A percentile compares a stretch with the other conserved stretches of the same genome.
These are phyloP conservation scores for Mucor circinelloides DNA, from an alignment of 371 early-diverging fungal genomes.

Conservation along the genomic window DNA sequence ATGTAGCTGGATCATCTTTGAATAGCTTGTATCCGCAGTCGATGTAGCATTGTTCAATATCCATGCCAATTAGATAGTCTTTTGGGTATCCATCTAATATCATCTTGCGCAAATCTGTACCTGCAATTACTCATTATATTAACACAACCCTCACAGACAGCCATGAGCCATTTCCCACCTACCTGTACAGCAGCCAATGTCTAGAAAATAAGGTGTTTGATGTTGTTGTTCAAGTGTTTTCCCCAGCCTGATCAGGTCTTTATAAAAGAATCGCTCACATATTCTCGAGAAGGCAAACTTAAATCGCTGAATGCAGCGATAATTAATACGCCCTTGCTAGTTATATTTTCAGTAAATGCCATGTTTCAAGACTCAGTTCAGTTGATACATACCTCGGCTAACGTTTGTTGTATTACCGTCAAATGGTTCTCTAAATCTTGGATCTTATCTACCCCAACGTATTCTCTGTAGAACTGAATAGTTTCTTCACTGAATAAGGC, in stretches of 20 bases:
- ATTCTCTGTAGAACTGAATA: constrained; percentile 27
- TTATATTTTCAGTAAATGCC: neutral
- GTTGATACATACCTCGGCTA: constrained; percentile 23
- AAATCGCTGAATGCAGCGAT: constrained; percentile 41
- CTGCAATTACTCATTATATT: constrained; percentile 9
- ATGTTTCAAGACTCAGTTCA: neutral
- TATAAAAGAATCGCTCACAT: constrained; percentile 41
- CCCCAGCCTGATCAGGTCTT: constrained; percentile 23
- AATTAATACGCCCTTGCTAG: constrained; percentile 26
- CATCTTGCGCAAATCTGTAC: constrained; percentile 45
- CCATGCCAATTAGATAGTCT: constrained; percentile 34
- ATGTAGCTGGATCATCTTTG: constrained; percentile 22
- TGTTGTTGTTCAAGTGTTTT: constrained; percentile 5
- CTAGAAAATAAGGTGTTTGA: constrained; percentile 31
- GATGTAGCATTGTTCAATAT: constrained; percentile 33
- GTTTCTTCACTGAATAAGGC: constrained; percentile 3
- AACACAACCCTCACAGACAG: neutral
- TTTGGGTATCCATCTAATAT: constrained; percentile 45
- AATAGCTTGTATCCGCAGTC: constrained; percentile 41
- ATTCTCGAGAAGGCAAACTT: constrained; percentile 43
- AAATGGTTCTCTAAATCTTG: constrained; percentile 26
- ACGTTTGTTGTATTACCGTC: constrained; percentile 11
- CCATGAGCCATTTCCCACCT: neutral
- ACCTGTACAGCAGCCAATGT: constrained; percentile 55
- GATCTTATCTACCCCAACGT: constrained; percentile 26